These are phyloP conservation scores for Fusarium sp. DNA, from an alignment of 2,329 filamentous ascomycete genomes.

Conservation along the genomic window DNA sequence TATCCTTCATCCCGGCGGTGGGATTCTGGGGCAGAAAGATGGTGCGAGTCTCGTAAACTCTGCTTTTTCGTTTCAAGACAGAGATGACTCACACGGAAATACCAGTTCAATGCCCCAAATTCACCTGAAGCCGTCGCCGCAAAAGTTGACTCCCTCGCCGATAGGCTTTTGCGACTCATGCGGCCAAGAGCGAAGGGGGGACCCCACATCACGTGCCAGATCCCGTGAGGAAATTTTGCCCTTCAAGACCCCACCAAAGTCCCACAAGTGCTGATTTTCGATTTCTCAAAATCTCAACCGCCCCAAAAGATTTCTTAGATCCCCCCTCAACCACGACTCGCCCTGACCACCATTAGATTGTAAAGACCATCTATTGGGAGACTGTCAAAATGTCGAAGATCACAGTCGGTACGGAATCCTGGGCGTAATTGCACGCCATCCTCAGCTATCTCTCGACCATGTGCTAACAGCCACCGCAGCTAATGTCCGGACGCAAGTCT, in stretches of 20 bases:
- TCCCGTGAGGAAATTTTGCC: slow-evolving; percentile 52
- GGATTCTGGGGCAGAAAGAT: not conserved
- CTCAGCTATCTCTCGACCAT: not conserved
- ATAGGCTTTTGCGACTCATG: slow-evolving; percentile 19
- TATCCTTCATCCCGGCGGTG: slow-evolving; percentile 35
- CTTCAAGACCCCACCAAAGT: slow-evolving; percentile 43
- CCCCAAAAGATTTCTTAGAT: slow-evolving; percentile 29
- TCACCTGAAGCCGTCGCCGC: slow-evolving; percentile 14
- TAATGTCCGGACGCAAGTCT: slow-evolving; percentile 95
- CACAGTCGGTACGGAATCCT: slow-evolving; percentile 70
- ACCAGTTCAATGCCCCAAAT: not conserved
- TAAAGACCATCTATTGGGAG: slow-evolving; percentile 78
- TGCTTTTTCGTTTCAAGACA: not conserved
- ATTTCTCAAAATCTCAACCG: slow-evolving; percentile 36
- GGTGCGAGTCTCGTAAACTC: not conserved
- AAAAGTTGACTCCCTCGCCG: slow-evolving; percentile 7
- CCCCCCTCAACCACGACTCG: slow-evolving; percentile 41
- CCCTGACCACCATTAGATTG: slow-evolving; percentile 77
- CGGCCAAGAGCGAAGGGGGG: not conserved
- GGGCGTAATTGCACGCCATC: not conserved
- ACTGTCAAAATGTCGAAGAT: slow-evolving; percentile 91
- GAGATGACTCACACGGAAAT: not conserved
- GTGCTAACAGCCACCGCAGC: slow-evolving; percentile 61
- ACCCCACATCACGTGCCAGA: slow-evolving; percentile 43
- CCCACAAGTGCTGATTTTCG: slow-evolving; percentile 38